A percentile compares a stretch with the other conserved stretches of the same genome.
Evolutionary conservation across 139 green algal genomes (phyloP).

Genomic region (Astrephomene gubernaculifera): DNA sequence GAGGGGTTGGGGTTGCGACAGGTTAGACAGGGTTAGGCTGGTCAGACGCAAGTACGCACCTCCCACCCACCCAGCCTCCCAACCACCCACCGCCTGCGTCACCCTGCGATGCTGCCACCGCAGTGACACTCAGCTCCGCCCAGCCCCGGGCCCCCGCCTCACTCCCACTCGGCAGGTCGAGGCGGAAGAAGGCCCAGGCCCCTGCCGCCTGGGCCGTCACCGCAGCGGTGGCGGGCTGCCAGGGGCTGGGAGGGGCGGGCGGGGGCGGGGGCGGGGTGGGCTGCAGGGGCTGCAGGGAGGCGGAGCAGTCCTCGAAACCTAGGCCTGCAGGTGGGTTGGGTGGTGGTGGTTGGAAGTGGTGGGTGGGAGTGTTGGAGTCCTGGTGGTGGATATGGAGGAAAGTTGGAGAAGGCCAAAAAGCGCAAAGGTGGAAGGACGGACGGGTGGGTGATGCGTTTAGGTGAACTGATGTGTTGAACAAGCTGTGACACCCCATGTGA

Average conservation of each 20-base stretch:
- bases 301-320: constrained; percentile 40
- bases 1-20: neutral
- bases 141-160: neutral
- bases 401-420: too few relatives aligned
- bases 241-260: too few relatives aligned
- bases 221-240: too few relatives aligned
- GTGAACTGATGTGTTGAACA: too few relatives aligned
- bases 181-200: constrained; percentile 7
- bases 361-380: too few relatives aligned
- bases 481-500: too few relatives aligned
- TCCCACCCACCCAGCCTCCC: neutral
- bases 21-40: neutral
- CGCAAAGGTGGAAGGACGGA: too few relatives aligned
- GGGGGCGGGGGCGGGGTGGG: neutral
- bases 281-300: constrained; percentile 31
- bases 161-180: neutral
- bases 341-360: too few relatives aligned
- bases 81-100: neutral
- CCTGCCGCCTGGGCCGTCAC: neutral
- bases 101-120: constrained; percentile 5
- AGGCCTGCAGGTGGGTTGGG: too few relatives aligned
- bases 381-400: too few relatives aligned
- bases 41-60: neutral
- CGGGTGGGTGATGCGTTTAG: too few relatives aligned
- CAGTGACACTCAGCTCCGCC: too few relatives aligned